Base-by-base conservation (phyloP, 2,329 filamentous ascomycete species). In the Teratosphaeria zuluensis region DNA sequence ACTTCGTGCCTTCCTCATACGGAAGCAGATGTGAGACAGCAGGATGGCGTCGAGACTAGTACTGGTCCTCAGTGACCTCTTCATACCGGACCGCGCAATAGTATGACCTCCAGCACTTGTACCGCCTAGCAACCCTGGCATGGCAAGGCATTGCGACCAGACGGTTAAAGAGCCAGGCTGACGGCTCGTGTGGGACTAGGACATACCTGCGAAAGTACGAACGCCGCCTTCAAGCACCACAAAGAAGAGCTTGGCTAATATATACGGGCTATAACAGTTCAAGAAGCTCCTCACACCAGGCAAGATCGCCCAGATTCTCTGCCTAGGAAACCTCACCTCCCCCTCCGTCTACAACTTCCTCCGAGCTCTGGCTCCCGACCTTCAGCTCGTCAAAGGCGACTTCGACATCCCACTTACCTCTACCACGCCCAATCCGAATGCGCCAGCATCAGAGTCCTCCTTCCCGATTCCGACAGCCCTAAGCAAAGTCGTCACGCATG, bases 31-130 rank as follows among this genome's bases (percentile, higher is more conserved):
- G 42, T 19, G 16, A 19, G n/a, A 48, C 46, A 31, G 1, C 38
- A 61, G 72, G 56, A 87, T 84, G 80, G 90, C 92, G 79, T 90
- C 90, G 64, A 90, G 92, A 76, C 82, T 96, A 66, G 91, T 95
- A 72, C 84, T 96, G 72, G 90, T 94, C 71, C 90, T 96, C 67
- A 90, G 90, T 74, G 91, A 96, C 78, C 84, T 96, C 57, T 91
- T 95, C 78, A 95, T 96, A 76, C 91, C 91, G 68, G 91, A 96
- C 76, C 83, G 91, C 73, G 91, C 90, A 68, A 85, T 94, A 64
- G 91, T 83, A 73, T 66, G 76, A 73, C 56, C 56, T 53, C 53
- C 42, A 48, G 3, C 21, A 55, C 59, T 51, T 54, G 61, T 48
- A 21, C 60, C 57, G 48, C 33, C 58, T 51, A 48, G 55, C 52